Conservation (phyloP, 2,329 filamentous ascomycete species). For the Ascomycota sp. region DNA sequence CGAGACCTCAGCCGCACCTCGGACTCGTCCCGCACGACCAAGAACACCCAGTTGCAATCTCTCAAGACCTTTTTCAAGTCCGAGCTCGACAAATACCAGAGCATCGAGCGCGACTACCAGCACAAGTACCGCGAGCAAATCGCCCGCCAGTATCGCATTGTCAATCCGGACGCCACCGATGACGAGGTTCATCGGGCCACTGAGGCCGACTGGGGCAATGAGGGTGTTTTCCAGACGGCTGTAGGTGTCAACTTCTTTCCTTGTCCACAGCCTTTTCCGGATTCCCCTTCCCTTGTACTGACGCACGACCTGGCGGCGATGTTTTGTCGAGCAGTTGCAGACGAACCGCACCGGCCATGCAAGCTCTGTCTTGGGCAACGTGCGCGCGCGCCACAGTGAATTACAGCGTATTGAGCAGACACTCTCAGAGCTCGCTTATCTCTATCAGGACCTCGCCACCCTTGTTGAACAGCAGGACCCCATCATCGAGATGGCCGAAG, state of each 20-base stretch:
- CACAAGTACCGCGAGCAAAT: conserved; percentile 59
- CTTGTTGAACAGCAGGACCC: conserved; percentile 53
- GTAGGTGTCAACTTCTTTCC: conserved; percentile 26
- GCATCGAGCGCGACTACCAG: conserved; percentile 51
- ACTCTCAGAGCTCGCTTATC: conserved; percentile 43
- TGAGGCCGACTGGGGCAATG: conserved; percentile 52
- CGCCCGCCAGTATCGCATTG: conserved; percentile 59
- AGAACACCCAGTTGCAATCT: conserved; percentile 47
- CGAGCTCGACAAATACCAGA: conserved; percentile 48
- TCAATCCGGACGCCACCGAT: conserved; percentile 62
- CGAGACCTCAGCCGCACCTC: conserved; percentile 44
- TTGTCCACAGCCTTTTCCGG: neutral
- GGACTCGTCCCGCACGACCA: conserved; percentile 39
- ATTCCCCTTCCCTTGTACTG: too few relatives aligned
- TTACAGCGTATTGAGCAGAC: conserved; percentile 64
- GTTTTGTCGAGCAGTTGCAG: conserved; percentile 38
- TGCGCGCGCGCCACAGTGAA: conserved; percentile 67
- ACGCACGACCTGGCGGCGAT: too few relatives aligned
- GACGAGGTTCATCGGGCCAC: conserved; percentile 49
- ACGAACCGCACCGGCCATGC: conserved; percentile 57
- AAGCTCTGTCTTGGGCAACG: conserved; percentile 52
- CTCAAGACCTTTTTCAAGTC: conserved; percentile 54
- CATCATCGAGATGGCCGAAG: conserved; percentile 39
- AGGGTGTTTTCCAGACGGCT: conserved; percentile 66
- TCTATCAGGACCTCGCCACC: conserved; percentile 59